Evolutionary conservation across 2,329 filamentous ascomycete species (phyloP).

Genomic region (Ophiostoma populinum): DNA sequence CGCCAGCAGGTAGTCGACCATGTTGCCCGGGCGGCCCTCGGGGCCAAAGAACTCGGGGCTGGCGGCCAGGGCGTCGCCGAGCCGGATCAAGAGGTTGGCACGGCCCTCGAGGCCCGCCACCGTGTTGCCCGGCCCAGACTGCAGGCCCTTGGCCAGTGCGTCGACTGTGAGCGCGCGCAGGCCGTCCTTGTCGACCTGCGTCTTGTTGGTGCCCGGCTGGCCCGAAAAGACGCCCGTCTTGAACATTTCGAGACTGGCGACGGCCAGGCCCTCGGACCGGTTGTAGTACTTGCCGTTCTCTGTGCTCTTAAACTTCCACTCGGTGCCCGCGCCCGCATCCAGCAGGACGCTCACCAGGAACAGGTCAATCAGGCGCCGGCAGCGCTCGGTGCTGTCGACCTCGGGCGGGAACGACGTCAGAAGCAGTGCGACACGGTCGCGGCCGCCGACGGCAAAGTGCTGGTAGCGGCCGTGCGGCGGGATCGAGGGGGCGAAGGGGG

Average conservation of each 20-base stretch:
- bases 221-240: slow-evolving; percentile 81
- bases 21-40: slow-evolving; percentile 75
- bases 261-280: slow-evolving; percentile 76
- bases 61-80: slow-evolving; percentile 56
- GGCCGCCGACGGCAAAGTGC: slow-evolving; percentile 67
- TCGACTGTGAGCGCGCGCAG: slow-evolving; percentile 59
- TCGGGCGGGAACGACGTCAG: slow-evolving; percentile 50
- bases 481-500: slow-evolving; percentile 39
- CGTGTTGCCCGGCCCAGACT: slow-evolving; percentile 64
- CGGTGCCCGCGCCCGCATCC: slow-evolving; percentile 68
- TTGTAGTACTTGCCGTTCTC: slow-evolving; percentile 71
- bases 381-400: slow-evolving; percentile 56
- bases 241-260: slow-evolving; percentile 74
- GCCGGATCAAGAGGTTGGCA: slow-evolving; percentile 56
- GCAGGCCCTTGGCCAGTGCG: slow-evolving; percentile 62
- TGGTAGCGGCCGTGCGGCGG: slow-evolving; percentile 78
- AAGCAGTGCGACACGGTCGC: slow-evolving; percentile 54
- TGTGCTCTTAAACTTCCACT: slow-evolving; percentile 84
- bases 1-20: slow-evolving; percentile 87
- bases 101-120: slow-evolving; percentile 76
- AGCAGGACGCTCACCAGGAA: slow-evolving; percentile 44
- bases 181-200: slow-evolving; percentile 75
- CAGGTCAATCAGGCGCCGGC: slow-evolving; percentile 52
- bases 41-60: slow-evolving; percentile 73
- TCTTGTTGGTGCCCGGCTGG: slow-evolving; percentile 53